Evolutionary conservation across 208 protist genomes (phyloP).

Genomic region (Wallacemonas sp.): DNA sequence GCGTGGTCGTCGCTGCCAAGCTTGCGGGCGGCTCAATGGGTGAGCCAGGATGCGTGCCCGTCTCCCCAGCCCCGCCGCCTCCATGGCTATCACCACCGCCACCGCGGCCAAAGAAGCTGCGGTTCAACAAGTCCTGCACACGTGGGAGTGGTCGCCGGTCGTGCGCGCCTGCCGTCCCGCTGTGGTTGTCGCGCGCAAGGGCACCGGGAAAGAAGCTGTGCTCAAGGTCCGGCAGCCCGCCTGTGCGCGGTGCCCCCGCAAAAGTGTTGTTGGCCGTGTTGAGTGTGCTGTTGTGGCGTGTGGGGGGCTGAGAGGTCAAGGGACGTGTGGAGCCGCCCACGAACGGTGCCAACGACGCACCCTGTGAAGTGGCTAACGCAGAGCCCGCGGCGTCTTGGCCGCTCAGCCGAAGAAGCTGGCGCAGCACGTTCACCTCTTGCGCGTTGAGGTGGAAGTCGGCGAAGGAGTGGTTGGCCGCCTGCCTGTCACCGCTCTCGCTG

Average conservation of each 20-base stretch:
- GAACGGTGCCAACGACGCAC: background rate
- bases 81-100: background rate
- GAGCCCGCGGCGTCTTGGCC: background rate
- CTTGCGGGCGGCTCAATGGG: slow-evolving; percentile 1
- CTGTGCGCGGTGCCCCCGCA: background rate
- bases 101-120: slow-evolving; percentile 1
- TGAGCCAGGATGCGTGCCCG: background rate
- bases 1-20: background rate
- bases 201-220: background rate
- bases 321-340: no score
- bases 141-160: background rate
- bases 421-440: background rate
- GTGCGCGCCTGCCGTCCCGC: background rate
- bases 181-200: background rate
- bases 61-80: background rate
- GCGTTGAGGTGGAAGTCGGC: background rate
- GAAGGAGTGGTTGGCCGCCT: slow-evolving; percentile 1
- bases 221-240: background rate
- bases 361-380: background rate
- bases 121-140: slow-evolving; percentile 3
- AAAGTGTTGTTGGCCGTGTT: slow-evolving; percentile 8
- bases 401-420: background rate
- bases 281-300: background rate
- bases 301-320: background rate
- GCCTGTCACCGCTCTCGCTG: background rate